A percentile compares a stretch with the other conserved stretches of the same genome.
Conservation (phyloP, 768 basidiomycete genomes). For the Tulasnella sp. region DNA sequence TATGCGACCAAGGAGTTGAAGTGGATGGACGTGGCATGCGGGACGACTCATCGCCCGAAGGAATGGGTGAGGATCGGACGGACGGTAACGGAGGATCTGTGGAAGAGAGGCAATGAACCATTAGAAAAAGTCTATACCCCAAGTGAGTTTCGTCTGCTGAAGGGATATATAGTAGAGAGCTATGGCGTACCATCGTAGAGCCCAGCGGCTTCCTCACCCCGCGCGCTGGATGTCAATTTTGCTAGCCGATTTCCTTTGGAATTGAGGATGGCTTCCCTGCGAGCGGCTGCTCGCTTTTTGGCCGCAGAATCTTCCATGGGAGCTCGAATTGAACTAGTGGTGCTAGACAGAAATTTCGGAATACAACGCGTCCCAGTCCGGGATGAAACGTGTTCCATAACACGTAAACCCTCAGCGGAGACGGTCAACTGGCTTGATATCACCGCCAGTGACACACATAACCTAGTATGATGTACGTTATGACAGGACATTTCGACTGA, state of each 20-base stretch:
- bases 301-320: conserved; percentile 10
- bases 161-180: background rate
- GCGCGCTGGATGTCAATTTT: conserved; percentile 63
- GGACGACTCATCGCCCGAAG: conserved; percentile 29
- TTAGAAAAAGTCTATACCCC: too few species aligned
- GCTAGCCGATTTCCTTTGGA: conserved; percentile 64
- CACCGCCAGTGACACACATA: too few species aligned
- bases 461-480: too few species aligned
- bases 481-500: too few species aligned
- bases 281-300: conserved; percentile 59
- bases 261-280: conserved; percentile 62
- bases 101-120: background rate
- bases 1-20: conserved; percentile 22
- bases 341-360: background rate
- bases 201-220: conserved; percentile 53
- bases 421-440: too few species aligned
- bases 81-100: conserved; percentile 35
- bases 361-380: too few species aligned
- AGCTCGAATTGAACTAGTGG: background rate
- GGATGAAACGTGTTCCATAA: too few species aligned
- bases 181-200: conserved; percentile 38
- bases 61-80: conserved; percentile 21
- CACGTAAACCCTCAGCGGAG: too few species aligned
- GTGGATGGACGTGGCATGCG: conserved; percentile 24
- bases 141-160: too few species aligned